These are phyloP conservation scores for Mortierella sp. DNA, from an alignment of 371 early-diverging fungal species.

Conservation along the genomic window DNA sequence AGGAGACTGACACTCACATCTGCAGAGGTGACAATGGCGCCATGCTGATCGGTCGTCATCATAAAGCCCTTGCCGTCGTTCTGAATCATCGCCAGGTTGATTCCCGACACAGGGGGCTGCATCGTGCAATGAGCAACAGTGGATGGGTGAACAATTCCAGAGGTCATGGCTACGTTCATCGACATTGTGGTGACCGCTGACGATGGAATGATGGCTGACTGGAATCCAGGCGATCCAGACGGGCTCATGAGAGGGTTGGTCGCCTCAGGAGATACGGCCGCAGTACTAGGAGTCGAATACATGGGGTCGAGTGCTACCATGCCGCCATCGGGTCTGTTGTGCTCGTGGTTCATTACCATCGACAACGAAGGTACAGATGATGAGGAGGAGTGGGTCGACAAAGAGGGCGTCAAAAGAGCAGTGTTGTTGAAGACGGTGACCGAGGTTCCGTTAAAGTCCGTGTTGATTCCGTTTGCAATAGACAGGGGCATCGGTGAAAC, in stretches of 20 bases:
- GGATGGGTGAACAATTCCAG: constrained; percentile 17
- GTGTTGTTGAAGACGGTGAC: constrained; percentile 26
- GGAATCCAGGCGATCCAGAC: constrained; percentile 39
- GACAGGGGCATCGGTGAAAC: constrained; percentile 21
- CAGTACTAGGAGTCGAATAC: constrained; percentile 13
- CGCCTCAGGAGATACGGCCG: constrained; percentile 10
- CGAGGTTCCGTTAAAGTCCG: not conserved
- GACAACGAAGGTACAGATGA: constrained; percentile 39
- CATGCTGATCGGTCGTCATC: constrained; percentile 26
- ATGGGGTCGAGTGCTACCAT: constrained; percentile 27
- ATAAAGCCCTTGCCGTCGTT: constrained; percentile 19
- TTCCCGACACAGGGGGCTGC: constrained; percentile 8
- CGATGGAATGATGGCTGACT: constrained; percentile 22
- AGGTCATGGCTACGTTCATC: constrained; percentile 24
- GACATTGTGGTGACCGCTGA: constrained; percentile 16
- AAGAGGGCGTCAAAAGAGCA: constrained; percentile 29
- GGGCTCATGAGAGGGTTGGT: constrained; percentile 19
- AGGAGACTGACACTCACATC: not conserved
- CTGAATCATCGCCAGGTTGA: constrained; percentile 38
- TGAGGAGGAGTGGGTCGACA: constrained; percentile 40
- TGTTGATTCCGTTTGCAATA: not conserved
- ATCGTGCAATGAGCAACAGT: constrained; percentile 29
- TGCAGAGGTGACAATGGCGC: constrained; percentile 11
- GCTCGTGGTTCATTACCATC: constrained; percentile 33
- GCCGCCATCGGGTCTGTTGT: constrained; percentile 21